Percentiles rank a stretch among this genome's conserved stretches.
These are phyloP conservation scores for Pythium sukuiense DNA, from an alignment of 352 stramenopile species.

Conservation along the genomic window DNA sequence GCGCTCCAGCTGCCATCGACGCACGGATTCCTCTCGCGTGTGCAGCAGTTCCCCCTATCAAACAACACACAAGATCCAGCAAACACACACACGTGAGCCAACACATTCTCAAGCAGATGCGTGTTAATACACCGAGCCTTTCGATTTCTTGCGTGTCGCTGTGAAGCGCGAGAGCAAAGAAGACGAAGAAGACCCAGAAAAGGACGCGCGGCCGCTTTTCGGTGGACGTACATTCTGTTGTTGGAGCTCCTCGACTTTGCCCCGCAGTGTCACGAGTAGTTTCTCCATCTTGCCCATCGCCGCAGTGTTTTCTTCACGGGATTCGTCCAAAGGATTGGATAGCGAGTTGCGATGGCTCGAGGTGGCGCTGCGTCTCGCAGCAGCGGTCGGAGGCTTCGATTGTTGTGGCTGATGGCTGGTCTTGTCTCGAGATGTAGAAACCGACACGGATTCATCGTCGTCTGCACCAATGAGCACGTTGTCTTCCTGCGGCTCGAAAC, in stretches of 20 bases:
- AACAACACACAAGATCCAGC: constrained; percentile 9
- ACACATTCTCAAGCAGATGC: constrained; percentile 1
- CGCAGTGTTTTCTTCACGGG: neutral
- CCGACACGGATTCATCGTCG: constrained; percentile 38
- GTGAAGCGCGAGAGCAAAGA: constrained; percentile 25
- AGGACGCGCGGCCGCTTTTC: neutral
- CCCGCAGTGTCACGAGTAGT: constrained; percentile 50
- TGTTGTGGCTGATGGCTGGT: neutral
- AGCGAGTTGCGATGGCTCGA: constrained; percentile 6
- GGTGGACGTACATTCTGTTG: constrained; percentile 67
- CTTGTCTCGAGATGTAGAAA: constrained; percentile 21
- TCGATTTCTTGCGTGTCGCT: constrained; percentile 18
- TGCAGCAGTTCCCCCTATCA: constrained; percentile 58
- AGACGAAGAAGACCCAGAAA: constrained; percentile 2
- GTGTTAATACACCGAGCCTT: constrained; percentile 13
- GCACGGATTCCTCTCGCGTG: constrained; percentile 55
- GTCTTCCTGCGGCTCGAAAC: constrained; percentile 53
- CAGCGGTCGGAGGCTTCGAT: constrained; percentile 3
- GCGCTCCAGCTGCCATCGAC: constrained; percentile 67
- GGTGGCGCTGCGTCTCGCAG: neutral
- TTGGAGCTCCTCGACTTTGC: constrained; percentile 68
- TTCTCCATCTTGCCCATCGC: constrained; percentile 48
- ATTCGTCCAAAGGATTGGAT: neutral
- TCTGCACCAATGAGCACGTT: constrained; percentile 58
- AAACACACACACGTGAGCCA: constrained; percentile 3